Base-by-base conservation (phyloP, 345 rosid genomes). In the Lumnitzera littorea region DNA sequence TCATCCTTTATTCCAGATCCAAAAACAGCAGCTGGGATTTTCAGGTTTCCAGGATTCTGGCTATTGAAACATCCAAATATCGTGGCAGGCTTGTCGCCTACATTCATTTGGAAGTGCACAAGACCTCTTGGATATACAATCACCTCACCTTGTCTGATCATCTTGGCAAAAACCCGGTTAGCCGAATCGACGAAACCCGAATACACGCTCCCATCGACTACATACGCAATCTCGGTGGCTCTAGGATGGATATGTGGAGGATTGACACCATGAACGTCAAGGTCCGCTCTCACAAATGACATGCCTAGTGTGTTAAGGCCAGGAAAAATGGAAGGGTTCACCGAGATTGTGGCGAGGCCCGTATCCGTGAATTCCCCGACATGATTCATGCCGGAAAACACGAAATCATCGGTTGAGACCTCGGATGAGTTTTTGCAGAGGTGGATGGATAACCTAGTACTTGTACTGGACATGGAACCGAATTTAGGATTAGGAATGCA, bases 31-130 rank as follows among this genome's bases (percentile, higher is more conserved):
- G 58, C 53, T 2, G 70, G 70, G 50, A 66, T 54, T 54, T 53
- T 66, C 58, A 52, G 70, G 3, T 14, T 13, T 13, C 70, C 70
- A 7, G 70, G 63, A 27, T 66, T 66, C 55, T 66, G 63, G 58
- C 70, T 66, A 29, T 66, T 66, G 52, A 66, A 66, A 60, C 70
- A 52, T 41, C 70, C 70, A 27, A 66, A 46, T n/a, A 58, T 47
- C 27, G 25, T 53, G 16, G 63, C 70, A 9, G 52, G 63, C 31
- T 24, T 46, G 46, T 66, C 58, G 0, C 63, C 70, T 2, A 66
- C 63, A 27, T 66, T 66, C 70, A 66, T 58, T 43, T 66, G 70
- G 63, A 66, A 66, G 58, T 66, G 70, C 51, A 66, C 58, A 25
- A 66, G 48, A 31, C 70, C 70, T 48, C 64, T 66, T 0, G 70